These are phyloP conservation scores for Aspergillus clavatus DNA, from an alignment of 2,329 filamentous ascomycete species.

Conservation along the genomic window DNA sequence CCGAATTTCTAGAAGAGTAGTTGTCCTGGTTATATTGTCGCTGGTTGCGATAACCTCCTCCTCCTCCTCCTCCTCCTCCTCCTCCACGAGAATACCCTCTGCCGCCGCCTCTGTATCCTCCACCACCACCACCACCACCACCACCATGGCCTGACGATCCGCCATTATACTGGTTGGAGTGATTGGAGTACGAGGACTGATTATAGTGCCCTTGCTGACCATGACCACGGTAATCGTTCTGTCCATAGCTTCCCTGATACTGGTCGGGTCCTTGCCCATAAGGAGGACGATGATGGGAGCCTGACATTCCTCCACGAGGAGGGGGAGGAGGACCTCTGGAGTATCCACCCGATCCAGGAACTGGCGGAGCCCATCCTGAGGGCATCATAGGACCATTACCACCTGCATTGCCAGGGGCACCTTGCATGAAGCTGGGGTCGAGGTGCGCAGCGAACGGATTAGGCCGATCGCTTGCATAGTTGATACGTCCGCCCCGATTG, in stretches of 20 bases:
- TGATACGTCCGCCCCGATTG: conserved; percentile 49
- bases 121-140: conserved; percentile 22
- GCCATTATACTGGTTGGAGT: conserved; percentile 22
- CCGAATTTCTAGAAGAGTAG: conserved; percentile 27
- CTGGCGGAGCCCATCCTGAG: conserved; percentile 33
- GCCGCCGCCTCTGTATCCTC: conserved; percentile 24
- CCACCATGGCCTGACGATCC: conserved; percentile 23
- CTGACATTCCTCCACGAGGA: conserved; percentile 31
- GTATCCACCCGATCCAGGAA: conserved; percentile 26
- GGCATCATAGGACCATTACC: conserved; percentile 28
- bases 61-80: no score
- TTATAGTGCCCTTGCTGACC: conserved; percentile 19
- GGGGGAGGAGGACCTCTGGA: conserved; percentile 38
- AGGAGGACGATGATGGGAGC: conserved; percentile 20
- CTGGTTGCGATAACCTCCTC: conserved; percentile 20
- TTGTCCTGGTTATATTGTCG: conserved; percentile 26
- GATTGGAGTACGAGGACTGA: conserved; percentile 20
- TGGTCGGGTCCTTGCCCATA: conserved; percentile 19
- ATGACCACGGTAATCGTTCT: conserved; percentile 23
- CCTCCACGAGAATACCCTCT: conserved; percentile 16
- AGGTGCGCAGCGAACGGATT: conserved; percentile 48
- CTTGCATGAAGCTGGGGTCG: conserved; percentile 38
- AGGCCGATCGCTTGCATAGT: conserved; percentile 46
- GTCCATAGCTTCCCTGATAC: conserved; percentile 15
- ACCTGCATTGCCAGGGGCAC: conserved; percentile 24